phyloP scores from a whole-genome alignment of 495 filamentous ascomycete genomes.

The Cetradonia linearis region DNA sequence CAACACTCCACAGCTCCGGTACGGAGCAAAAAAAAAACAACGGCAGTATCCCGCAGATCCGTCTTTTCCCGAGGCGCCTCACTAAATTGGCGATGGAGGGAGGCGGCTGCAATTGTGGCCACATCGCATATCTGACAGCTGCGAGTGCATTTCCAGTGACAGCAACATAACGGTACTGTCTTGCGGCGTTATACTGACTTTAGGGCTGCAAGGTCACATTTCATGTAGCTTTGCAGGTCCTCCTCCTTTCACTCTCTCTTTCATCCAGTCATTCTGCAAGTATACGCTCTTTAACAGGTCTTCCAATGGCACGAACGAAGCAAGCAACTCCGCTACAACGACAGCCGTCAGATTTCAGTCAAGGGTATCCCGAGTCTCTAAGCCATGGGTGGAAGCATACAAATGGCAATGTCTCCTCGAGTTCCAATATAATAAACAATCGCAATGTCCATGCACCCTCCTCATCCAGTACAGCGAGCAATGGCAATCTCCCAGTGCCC shows the following conservation, averaged over 20 bases:
- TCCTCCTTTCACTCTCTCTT: background rate
- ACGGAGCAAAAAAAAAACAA: background rate
- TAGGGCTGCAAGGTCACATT: background rate
- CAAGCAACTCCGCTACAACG: slow-evolving; percentile 57
- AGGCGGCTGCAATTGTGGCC: slow-evolving; percentile 4
- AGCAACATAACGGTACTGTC: background rate
- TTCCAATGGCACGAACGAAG: slow-evolving; percentile 60
- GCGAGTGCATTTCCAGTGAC: background rate
- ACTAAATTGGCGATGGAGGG: background rate
- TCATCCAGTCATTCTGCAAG: background rate
- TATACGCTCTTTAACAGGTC: background rate
- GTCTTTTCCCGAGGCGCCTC: slow-evolving; percentile 4
- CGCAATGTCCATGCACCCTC: slow-evolving; percentile 31
- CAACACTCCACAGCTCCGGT: background rate
- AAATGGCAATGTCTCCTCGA: slow-evolving; percentile 25
- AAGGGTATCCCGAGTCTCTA: slow-evolving; percentile 32
- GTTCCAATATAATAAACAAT: slow-evolving; percentile 27
- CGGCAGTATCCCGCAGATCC: slow-evolving; percentile 10
- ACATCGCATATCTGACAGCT: slow-evolving; percentile 12
- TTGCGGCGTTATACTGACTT: background rate
- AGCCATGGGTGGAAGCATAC: slow-evolving; percentile 24
- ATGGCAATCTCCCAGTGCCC: slow-evolving; percentile 34
- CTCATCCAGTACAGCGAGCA: slow-evolving; percentile 26
- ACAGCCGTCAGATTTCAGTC: slow-evolving; percentile 50
- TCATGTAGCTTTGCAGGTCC: background rate